A percentile compares a stretch with the other conserved stretches of the same genome.
Evolutionary conservation across 495 filamentous ascomycete genomes (phyloP).

Genomic region (Penicillium robsamsonii): DNA sequence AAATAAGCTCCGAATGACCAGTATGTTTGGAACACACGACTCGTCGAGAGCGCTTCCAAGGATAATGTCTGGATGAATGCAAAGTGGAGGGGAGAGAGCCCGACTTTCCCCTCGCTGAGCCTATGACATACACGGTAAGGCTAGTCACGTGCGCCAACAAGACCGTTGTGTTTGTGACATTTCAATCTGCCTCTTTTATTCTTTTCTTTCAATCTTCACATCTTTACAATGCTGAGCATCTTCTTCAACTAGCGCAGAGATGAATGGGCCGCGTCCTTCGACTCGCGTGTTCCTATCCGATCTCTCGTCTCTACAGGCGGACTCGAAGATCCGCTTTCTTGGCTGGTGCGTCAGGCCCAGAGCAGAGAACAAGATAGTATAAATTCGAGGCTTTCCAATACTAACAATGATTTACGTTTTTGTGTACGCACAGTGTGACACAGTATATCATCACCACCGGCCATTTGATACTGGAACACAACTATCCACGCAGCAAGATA

Average conservation of each 20-base stretch:
- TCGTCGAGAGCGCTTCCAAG: background rate
- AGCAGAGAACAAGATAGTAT: background rate
- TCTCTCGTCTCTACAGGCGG: conserved; percentile 51
- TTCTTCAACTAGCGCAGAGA: conserved; percentile 23
- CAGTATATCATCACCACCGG: conserved; percentile 62
- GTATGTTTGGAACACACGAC: background rate
- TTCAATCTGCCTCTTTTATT: conserved; percentile 3
- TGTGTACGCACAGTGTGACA: conserved; percentile 54
- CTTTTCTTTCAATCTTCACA: background rate
- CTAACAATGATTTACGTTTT: background rate
- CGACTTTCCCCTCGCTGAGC: conserved; percentile 38
- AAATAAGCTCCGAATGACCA: background rate
- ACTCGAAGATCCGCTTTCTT: conserved; percentile 83
- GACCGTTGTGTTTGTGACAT: background rate
- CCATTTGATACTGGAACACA: conserved; percentile 64
- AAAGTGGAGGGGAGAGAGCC: conserved; percentile 24
- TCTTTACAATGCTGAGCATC: conserved; percentile 3
- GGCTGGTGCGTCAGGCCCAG: conserved; percentile 66
- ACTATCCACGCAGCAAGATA: conserved; percentile 48
- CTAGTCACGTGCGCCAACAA: conserved; percentile 35
- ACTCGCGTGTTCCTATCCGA: conserved; percentile 65
- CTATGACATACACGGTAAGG: conserved; percentile 42
- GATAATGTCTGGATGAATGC: conserved; percentile 16
- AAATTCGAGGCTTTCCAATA: background rate
- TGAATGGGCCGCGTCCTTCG: conserved; percentile 63